These are phyloP conservation scores for Colletotrichum echinochloae DNA, from an alignment of 2,329 filamentous ascomycete species.

Conservation along the genomic window DNA sequence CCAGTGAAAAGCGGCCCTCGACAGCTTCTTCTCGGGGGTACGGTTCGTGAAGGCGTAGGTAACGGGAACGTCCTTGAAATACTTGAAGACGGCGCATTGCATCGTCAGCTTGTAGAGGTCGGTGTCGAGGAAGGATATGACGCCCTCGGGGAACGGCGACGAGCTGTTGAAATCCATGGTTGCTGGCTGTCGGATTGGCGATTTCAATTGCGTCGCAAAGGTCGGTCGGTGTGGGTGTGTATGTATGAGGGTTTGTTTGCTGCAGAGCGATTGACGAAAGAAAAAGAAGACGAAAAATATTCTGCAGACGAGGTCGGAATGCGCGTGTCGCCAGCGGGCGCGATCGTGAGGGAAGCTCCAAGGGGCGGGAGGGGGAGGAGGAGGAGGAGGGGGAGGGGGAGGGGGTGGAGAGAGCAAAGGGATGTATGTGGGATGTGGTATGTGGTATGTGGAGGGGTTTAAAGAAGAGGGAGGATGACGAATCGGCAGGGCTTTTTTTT, in stretches of 20 bases:
- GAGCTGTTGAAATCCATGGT: conserved; percentile 75
- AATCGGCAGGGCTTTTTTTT: conserved; percentile 28
- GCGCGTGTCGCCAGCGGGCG: conserved; percentile 14
- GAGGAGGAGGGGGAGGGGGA: neutral
- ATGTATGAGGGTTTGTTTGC: neutral
- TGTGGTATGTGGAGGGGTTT: conserved; percentile 33
- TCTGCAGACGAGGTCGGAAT: conserved; percentile 27
- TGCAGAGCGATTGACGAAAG: neutral
- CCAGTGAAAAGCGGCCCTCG: conserved; percentile 85
- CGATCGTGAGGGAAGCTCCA: conserved; percentile 38
- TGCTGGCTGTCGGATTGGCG: neutral
- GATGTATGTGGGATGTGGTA: too few species aligned
- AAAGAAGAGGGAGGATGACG: conserved; percentile 24
- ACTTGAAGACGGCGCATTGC: conserved; percentile 96
- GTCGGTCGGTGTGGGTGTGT: neutral
- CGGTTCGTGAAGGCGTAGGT: conserved; percentile 96
- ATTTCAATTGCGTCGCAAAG: neutral
- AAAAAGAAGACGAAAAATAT: neutral
- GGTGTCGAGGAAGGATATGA: conserved; percentile 86
- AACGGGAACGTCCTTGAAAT: conserved; percentile 85
- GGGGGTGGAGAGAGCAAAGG: neutral
- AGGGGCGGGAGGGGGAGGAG: conserved; percentile 7
- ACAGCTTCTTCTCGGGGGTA: conserved; percentile 93
- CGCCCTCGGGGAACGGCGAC: conserved; percentile 77
- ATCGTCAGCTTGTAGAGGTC: conserved; percentile 97